These are phyloP conservation scores for Parietichytrium sp. DNA, from an alignment of 108 stramenopile species.

Conservation along the genomic window DNA sequence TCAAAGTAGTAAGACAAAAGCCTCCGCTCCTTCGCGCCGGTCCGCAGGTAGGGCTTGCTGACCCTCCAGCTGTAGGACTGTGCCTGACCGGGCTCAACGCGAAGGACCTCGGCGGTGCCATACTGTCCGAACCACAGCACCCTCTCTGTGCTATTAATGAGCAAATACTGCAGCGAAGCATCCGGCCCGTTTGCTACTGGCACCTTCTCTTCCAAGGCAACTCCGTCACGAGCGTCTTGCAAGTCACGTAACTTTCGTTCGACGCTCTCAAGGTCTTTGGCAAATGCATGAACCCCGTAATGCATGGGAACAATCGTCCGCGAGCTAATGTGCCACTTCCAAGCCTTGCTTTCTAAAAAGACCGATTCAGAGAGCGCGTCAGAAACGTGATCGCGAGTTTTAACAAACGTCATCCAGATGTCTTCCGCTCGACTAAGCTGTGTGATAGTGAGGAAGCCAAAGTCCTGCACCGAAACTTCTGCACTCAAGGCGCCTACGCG, in stretches of 20 bases:
- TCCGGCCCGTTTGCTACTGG: background rate
- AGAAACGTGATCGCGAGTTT: background rate
- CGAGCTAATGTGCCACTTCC: constrained; percentile 16
- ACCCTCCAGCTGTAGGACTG: background rate
- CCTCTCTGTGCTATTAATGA: background rate
- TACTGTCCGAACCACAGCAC: constrained; percentile 21
- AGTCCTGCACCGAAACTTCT: constrained; percentile 19
- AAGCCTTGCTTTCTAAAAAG: background rate
- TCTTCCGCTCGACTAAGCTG: background rate
- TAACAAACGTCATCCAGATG: too few species aligned
- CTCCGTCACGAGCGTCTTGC: too few species aligned
- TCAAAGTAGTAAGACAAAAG: background rate
- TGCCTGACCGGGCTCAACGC: background rate
- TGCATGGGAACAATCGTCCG: background rate
- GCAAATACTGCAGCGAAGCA: background rate
- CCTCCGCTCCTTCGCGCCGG: background rate
- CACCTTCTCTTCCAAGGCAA: too few species aligned
- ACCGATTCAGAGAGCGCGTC: background rate
- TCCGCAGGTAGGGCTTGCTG: background rate
- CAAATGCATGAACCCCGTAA: constrained; percentile 4
- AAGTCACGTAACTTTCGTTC: background rate
- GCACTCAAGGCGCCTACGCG: background rate
- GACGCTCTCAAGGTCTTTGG: constrained; percentile 13
- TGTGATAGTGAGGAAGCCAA: background rate
- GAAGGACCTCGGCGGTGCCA: constrained; percentile 15